phyloP scores from a whole-genome alignment of 495 filamentous ascomycete species.

The Hypoxylon lenormandii region DNA sequence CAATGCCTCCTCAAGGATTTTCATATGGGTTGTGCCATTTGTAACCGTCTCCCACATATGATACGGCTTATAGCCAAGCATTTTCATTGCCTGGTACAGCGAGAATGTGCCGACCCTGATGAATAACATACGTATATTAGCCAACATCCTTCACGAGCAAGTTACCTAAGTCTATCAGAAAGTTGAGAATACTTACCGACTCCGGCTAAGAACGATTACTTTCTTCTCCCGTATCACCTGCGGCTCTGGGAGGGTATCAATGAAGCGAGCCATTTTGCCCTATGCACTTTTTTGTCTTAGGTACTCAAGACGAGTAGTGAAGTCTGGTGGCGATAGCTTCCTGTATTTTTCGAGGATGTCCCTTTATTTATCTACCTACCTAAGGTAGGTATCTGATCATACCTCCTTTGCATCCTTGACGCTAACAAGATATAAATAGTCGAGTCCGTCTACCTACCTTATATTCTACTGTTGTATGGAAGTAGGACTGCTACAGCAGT shows the following conservation, averaged over 20 bases:
- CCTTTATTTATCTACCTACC: neutral
- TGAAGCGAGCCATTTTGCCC: slow-evolving; percentile 30
- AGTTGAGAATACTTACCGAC: slow-evolving; percentile 29
- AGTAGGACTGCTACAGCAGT: too few relatives aligned
- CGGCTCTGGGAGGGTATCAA: slow-evolving; percentile 42
- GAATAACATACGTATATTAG: neutral
- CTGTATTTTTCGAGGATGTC: neutral
- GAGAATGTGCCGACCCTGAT: slow-evolving; percentile 38
- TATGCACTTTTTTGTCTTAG: neutral
- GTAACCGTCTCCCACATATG: slow-evolving; percentile 35
- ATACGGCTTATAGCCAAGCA: slow-evolving; percentile 45
- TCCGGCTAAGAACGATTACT: slow-evolving; percentile 41
- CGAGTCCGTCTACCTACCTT: too few relatives aligned
- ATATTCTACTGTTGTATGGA: too few relatives aligned
- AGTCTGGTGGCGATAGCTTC: neutral
- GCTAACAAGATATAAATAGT: too few relatives aligned
- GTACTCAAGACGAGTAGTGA: neutral
- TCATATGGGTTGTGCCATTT: slow-evolving; percentile 28
- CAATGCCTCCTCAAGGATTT: slow-evolving; percentile 31
- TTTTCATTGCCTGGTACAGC: slow-evolving; percentile 37
- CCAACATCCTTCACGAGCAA: neutral
- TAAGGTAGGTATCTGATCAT: too few relatives aligned
- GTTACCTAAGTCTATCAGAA: neutral
- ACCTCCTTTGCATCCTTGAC: too few relatives aligned
- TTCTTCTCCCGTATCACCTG: slow-evolving; percentile 37